phyloP scores from a whole-genome alignment of 352 stramenopile genomes.

The Phytophthora sojae region DNA sequence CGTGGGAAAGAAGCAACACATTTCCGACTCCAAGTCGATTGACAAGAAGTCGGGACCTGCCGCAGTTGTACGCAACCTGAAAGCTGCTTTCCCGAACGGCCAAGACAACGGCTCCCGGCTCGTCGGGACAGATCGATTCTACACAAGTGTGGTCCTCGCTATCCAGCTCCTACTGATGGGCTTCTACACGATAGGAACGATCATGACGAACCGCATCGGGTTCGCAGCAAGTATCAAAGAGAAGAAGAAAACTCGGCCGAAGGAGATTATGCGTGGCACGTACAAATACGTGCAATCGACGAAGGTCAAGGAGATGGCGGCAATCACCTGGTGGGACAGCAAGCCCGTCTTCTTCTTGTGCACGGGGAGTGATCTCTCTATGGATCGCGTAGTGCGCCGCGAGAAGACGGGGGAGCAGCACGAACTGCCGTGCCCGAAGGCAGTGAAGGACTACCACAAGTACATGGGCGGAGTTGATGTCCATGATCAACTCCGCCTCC shows the following conservation, averaged over 20 bases:
- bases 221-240: constrained; percentile 1
- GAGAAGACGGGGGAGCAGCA: constrained; percentile 10
- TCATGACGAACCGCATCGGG: constrained; percentile 14
- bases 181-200: constrained; percentile 12
- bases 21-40: neutral
- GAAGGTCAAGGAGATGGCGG: neutral
- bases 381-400: neutral
- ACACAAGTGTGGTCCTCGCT: constrained; percentile 9
- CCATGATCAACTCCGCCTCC: no score
- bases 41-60: constrained; percentile 15
- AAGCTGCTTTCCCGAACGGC: constrained; percentile 5
- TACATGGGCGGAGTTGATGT: no score
- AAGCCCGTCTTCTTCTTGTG: constrained; percentile 9
- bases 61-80: constrained; percentile 11
- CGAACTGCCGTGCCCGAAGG: constrained; percentile 5
- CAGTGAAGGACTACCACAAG: constrained; percentile 13
- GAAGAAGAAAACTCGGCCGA: neutral
- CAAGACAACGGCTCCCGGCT: constrained; percentile 10
- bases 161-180: constrained; percentile 15
- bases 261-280: constrained; percentile 3
- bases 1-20: constrained; percentile 11
- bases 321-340: constrained; percentile 6
- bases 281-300: neutral
- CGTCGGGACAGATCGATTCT: constrained; percentile 16
- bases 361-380: neutral